Base-by-base conservation (phyloP, 257 asterid species). In the Solanum etuberosum region DNA sequence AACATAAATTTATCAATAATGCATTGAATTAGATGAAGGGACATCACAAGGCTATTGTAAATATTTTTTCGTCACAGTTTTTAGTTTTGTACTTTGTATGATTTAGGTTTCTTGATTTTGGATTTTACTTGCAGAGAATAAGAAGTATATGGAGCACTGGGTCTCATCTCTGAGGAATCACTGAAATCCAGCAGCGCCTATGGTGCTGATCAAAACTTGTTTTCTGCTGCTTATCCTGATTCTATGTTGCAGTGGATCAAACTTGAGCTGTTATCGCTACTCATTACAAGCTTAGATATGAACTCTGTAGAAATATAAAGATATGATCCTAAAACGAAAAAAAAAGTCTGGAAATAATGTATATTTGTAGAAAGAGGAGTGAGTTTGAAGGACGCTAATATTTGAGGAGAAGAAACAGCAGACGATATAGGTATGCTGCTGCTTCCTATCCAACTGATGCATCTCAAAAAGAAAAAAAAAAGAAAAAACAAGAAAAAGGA, bases 61-160 rank as follows among this genome's bases (percentile, higher is more conserved):
- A 32, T 32, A 32, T 32, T 32, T 38, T 40, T 63, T 29, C 61
- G 5, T 32, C 83, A 29, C 46, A 43, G 5, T 70, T 85, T 29
- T 42, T 70, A 43, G 87, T 11, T 12, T 46, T 34, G 40, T 29
- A 32, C 27, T 27, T 85, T 29, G 77, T 70, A 85, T 38, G 83
- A 29, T 85, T 27, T 43, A 29, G 48, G 51, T 18, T 67, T 42
- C 67, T 63, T 11, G 54, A 14, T 34, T 32, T 63, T 68, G 35
- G 29, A 65, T 34, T 51, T 35, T 20, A 37, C 84, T 16, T 86
- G 91, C 94, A 92, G 94, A 89, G 29, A 87, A 88, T 88, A 91
- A 88, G 93, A 91, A 88, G 67, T 68, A 81, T 43, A 86, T 91
- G 92, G 92, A 91, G 86, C 91, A 90, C 65, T 92, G 93, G 93